Base-by-base conservation (phyloP, 495 filamentous ascomycete species). In the Chaetomium tenue region DNA sequence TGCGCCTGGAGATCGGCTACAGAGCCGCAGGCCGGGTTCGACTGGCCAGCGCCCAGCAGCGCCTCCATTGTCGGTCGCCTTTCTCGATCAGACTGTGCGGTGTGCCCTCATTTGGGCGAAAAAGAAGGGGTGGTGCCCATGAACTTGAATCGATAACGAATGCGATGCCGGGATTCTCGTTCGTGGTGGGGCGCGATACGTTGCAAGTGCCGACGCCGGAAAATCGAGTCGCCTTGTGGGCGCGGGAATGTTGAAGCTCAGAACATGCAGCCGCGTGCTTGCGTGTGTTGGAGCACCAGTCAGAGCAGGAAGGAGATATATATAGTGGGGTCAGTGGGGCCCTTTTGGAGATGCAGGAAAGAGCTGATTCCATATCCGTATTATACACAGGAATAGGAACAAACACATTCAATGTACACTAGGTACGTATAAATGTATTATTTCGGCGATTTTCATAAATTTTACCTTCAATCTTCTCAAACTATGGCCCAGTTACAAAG, bases 1-100 rank as follows among this genome's bases (percentile, higher is more conserved):
- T 71, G 74, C 37, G 60, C 67, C 60, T 77, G 75, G 20, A 83
- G 67, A 15, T 82, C 77, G 30, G 67, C 69, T 37, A 81, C 57
- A 13, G 78, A 81, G 28, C 46, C 64, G 70, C 78, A 79, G 22
- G 72, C 63, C 23, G 63, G 51, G 58, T 71, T 75, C 8, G 74
- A 68, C 30, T 70, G 71, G 60, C 70, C 57, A 12, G 60, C 70
- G 26, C 68, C 52, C 25, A 78, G 69, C 20, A 81, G 63, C 20
- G 70, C 75, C 51, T 81, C 78, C 79, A 76, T 76, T 1, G 47
- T 60, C 42, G 39, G 63, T 51, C 12, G 28, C 48, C 25, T 52
- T 26, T 12, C 26, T 52, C 23, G 22, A 13, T 18, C 9, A 23
- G 23, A 8, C 26, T 25, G 48, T 5, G 48, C 15, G 9, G 23